Conservation (phyloP, 306 rosid species). For the Cicer yamashitae region DNA sequence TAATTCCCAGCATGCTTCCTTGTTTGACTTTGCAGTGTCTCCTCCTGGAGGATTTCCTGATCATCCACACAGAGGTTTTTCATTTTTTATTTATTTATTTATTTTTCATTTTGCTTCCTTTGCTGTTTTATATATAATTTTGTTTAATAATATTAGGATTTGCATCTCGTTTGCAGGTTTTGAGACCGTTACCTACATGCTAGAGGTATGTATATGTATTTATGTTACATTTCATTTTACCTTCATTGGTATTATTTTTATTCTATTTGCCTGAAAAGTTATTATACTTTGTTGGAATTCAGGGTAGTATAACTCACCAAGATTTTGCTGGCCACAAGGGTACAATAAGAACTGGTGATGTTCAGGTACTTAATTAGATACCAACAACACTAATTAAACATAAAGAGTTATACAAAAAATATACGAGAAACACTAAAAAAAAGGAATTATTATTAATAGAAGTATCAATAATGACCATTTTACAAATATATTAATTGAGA, state of each 20-base stretch:
- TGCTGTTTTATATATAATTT: not conserved
- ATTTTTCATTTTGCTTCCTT: not conserved
- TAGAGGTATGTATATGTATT: constrained; percentile 53
- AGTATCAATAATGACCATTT: no score
- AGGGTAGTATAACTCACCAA: constrained; percentile 96
- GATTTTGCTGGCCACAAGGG: constrained; percentile 97
- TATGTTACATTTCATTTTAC: not conserved
- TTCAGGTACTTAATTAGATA: constrained; percentile 61
- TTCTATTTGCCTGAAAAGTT: not conserved
- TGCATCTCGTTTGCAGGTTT: constrained; percentile 56
- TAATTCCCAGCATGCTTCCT: no score
- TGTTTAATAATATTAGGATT: constrained; percentile 24
- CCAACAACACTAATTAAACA: not conserved
- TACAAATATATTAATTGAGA: no score
- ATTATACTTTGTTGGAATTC: constrained; percentile 22
- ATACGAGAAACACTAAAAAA: no score
- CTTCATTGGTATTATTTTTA: not conserved
- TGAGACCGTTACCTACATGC: constrained; percentile 81
- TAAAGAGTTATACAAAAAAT: not conserved
- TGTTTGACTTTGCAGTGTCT: constrained; percentile 51
- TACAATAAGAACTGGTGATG: constrained; percentile 83
- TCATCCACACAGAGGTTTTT: constrained; percentile 61
- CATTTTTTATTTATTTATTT: not conserved
- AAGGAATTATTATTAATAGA: no score
- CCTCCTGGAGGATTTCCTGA: constrained; percentile 61